Base-by-base conservation (phyloP, 352 stramenopile genomes). In the Thalassiosira livingstoniorum region DNA sequence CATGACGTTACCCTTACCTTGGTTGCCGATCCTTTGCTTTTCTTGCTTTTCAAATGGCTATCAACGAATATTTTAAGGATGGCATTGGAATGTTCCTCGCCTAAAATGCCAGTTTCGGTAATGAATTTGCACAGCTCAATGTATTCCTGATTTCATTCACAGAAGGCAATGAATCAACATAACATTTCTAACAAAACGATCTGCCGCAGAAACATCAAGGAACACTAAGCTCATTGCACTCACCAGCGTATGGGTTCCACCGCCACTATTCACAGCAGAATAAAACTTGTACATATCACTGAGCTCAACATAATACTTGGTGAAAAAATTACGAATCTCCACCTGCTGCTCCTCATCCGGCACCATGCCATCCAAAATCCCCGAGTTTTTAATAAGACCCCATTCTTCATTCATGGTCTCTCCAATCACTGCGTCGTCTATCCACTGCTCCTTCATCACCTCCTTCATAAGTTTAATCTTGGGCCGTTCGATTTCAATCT, bases 121-220 rank as follows among this genome's bases (percentile, higher is more conserved):
- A 82, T 43, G 23, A 82, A 82, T 61, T 82, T 82, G 55, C 58
- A 69, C 4, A 82, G 35, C 39, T 82, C 74, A 39, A 82, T 82
- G 31, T 77, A 69, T 18, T 77, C 68, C 11, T 47, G 15, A 15
- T 47, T 7, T n/a, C n/a, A n/a, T 7, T 47, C 15, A 7, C 7
- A 47, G 15, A 47, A 47, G 39, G 7, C 7, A 15, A 47, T 18
- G 15, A 47, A 47, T 18, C 39, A 47, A 18, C 7, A 47, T 47
- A 15, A 47, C 7, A 47, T 47, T 47, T 18, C 39, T 18, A 47
- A 18, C 39, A 47, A 18, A 47, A 15, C 39, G 15, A 47, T 47
- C 39, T 47, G 7, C 7, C 7, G 39, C 39, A 47, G 15, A 47
- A 47, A 15, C 39, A 47, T n/a, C n/a, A n/a, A n/a, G n/a, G n/a